Evolutionary conservation across 441 rosid genomes (phyloP), one percentile per base, ranked within the genome.

Genomic region (Euphorbia schlechtendalii): DNA sequence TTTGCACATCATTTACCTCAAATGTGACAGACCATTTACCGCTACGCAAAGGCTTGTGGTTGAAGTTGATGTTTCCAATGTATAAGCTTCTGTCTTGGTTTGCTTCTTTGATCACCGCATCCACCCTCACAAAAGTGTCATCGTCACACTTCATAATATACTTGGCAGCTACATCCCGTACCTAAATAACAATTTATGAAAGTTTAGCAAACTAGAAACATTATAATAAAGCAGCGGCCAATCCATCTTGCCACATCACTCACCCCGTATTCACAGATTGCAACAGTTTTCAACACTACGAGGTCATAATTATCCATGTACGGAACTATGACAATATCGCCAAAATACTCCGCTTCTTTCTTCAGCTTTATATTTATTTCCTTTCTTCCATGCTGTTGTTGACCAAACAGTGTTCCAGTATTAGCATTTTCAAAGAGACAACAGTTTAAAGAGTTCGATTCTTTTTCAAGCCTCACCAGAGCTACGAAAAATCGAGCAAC

Each of bases 11-110:
- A 21, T 56, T 15, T 75, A 90, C 97, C 96, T 90, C 96, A 27
- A 79, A 84, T 6, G 91, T 85, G 67, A 90, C 96, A 22, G 92
- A 96, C 97, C 97, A 90, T 85, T 90, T 90, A 40, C 97, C 96
- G 1, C 83, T 62, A 4, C 96, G 89, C 55, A 90, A 83, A 72
- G 93, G 93, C 75, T 75, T 88, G 69, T 88, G 96, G 77, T 81
- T 84, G 72, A 83, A 86, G 71, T 90, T 90, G 59, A 90, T 82
- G 69, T 90, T 90, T 43, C 97, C 96, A 63, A 83, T 74, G 69
- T 86, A 90, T 58, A 86, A 58, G 81, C 92, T 88, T 51, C 80
- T 76, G 64, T 73, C 85, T 55, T 69, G 71, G 0, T 77, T 84
- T n/a, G 78, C 83, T 74, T 86, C 90, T 61, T 76, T 71, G 38